A percentile compares a stretch with the other conserved stretches of the same genome.
Evolutionary conservation across 306 rosid species (phyloP).

Genomic region (Rosa persica): DNA sequence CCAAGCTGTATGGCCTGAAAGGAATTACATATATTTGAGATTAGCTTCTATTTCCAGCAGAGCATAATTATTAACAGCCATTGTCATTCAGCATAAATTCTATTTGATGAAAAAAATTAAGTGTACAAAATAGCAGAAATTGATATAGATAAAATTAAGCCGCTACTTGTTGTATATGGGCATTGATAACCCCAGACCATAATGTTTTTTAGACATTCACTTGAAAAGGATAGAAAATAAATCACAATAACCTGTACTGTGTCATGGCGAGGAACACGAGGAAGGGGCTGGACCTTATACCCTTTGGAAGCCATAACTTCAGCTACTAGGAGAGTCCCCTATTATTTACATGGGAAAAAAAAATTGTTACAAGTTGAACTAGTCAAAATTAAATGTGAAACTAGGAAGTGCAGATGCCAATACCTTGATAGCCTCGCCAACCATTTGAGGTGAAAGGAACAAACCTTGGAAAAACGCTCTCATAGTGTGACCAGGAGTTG

Average conservation of each 20-base stretch:
- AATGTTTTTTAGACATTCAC: not conserved
- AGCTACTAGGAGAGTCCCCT: constrained; percentile 84
- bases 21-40: constrained; percentile 9
- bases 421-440: constrained; percentile 97
- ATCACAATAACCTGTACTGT: constrained; percentile 66
- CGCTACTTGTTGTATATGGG: constrained; percentile 3
- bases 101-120: not conserved
- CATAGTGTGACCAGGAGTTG: constrained; percentile 85
- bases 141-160: constrained; percentile 4
- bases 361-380: constrained; percentile 21
- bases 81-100: not conserved
- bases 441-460: constrained; percentile 99
- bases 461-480: constrained; percentile 88
- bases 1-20: constrained; percentile 82
- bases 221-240: not conserved
- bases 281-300: constrained; percentile 84
- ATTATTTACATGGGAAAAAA: constrained; percentile 16
- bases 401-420: constrained; percentile 19
- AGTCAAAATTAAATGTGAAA: constrained; percentile 20
- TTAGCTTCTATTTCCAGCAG: no score
- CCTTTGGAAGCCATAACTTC: constrained; percentile 87
- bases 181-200: constrained; percentile 15
- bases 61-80: not conserved
- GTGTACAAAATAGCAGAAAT: not conserved
- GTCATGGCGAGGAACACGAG: constrained; percentile 67